Evolutionary conservation across 257 asterid species (phyloP).

Genomic region (Mentha longifolia): DNA sequence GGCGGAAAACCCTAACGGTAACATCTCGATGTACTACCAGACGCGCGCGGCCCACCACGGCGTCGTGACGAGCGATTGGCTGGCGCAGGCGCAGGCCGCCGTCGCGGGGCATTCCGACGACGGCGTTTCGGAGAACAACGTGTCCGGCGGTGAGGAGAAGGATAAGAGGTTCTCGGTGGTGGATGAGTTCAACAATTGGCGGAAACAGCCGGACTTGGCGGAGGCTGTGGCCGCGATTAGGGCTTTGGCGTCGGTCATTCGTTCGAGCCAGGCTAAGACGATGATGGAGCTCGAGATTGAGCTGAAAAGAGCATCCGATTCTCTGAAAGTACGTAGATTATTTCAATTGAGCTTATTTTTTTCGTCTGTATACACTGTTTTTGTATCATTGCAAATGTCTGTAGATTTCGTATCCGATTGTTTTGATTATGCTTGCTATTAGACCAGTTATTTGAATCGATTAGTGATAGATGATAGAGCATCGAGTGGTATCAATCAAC

Average conservation of each 20-base stretch:
- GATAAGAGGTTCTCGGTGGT: constrained; percentile 61
- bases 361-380: neutral
- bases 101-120: constrained; percentile 52
- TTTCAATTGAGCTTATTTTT: neutral
- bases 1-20: constrained; percentile 49
- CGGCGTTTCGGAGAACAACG: constrained; percentile 36
- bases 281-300: constrained; percentile 98
- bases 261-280: constrained; percentile 87
- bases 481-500: neutral
- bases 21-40: constrained; percentile 78
- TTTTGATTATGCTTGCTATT: neutral
- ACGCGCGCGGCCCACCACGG: constrained; percentile 94
- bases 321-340: constrained; percentile 60
- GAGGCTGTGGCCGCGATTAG: constrained; percentile 99
- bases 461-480: neutral
- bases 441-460: neutral
- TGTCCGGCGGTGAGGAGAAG: constrained; percentile 45
- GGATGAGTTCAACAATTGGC: constrained; percentile 85
- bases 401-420: neutral
- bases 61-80: constrained; percentile 93
- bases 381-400: neutral
- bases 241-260: constrained; percentile 92
- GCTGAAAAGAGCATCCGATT: constrained; percentile 87
- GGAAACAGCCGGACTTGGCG: constrained; percentile 92
- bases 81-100: constrained; percentile 96